These are phyloP conservation scores for Massariosphaeria phaeospora DNA, from an alignment of 495 filamentous ascomycete species.

Conservation along the genomic window DNA sequence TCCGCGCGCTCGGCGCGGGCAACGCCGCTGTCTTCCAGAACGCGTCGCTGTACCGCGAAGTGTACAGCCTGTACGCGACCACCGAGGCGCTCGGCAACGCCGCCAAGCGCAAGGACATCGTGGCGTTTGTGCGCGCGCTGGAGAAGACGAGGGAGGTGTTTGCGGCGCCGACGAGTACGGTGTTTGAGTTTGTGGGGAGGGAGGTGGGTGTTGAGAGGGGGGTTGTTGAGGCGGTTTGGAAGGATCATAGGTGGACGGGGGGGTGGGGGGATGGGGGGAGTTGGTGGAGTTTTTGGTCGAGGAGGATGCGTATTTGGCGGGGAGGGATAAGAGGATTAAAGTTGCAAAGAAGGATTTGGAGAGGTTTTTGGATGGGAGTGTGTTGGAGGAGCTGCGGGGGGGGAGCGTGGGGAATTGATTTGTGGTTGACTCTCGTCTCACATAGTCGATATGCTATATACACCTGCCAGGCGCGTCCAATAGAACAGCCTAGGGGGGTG, in stretches of 20 bases:
- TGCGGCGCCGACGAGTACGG: conserved; percentile 35
- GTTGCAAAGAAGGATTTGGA: conserved; percentile 37
- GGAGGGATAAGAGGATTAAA: conserved; percentile 31
- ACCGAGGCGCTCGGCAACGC: conserved; percentile 40
- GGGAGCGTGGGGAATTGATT: too few relatives aligned
- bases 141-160: conserved; percentile 41
- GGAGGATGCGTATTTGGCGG: conserved; percentile 43
- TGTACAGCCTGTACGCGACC: conserved; percentile 44
- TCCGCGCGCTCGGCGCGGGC: conserved; percentile 26
- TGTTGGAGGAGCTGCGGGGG: conserved; percentile 25
- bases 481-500: too few relatives aligned
- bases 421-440: too few relatives aligned
- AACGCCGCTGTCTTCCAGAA: conserved; percentile 41
- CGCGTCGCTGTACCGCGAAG: conserved; percentile 43
- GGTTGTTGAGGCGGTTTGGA: conserved; percentile 42
- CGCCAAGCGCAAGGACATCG: conserved; percentile 39
- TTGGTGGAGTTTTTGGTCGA: conserved; percentile 40
- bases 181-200: conserved; percentile 35
- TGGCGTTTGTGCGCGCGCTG: conserved; percentile 41
- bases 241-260: conserved; percentile 42
- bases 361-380: conserved; percentile 38
- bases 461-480: too few relatives aligned
- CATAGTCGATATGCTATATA: too few relatives aligned
- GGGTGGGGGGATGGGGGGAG: conserved; percentile 36
- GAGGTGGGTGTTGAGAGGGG: conserved; percentile 36